A percentile compares a stretch with the other conserved stretches of the same genome.
These are phyloP conservation scores for Phytophthora pinifolia DNA, from an alignment of 352 stramenopile species.

Conservation along the genomic window DNA sequence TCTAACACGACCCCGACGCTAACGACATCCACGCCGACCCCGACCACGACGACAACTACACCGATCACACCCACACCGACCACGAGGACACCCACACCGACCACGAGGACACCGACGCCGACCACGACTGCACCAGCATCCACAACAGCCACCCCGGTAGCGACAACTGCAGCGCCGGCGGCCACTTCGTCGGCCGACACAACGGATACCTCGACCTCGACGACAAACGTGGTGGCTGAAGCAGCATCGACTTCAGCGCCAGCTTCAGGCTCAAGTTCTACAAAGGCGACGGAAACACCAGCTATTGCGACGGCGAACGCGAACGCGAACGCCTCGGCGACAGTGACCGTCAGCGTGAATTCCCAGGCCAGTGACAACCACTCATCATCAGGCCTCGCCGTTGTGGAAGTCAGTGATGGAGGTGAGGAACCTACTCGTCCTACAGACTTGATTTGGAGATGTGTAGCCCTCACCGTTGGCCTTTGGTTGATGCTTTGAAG, in stretches of 20 bases:
- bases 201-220: slow-evolving; percentile 3
- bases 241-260: slow-evolving; percentile 12
- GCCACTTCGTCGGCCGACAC: slow-evolving; percentile 9
- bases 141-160: slow-evolving; percentile 5
- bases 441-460: background rate
- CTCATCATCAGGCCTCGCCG: slow-evolving; percentile 9
- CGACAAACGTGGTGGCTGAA: slow-evolving; percentile 9
- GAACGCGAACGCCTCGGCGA: slow-evolving; percentile 26
- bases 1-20: slow-evolving; percentile 9
- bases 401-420: slow-evolving; percentile 9
- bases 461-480: slow-evolving; percentile 2
- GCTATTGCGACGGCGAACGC: slow-evolving; percentile 14
- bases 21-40: slow-evolving; percentile 13
- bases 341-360: slow-evolving; percentile 19
- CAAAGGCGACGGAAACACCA: slow-evolving; percentile 8
- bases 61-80: slow-evolving; percentile 12
- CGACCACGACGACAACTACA: slow-evolving; percentile 13
- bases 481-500: background rate
- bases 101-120: slow-evolving; percentile 7
- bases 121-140: background rate
- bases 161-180: slow-evolving; percentile 12
- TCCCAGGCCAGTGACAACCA: slow-evolving; percentile 16
- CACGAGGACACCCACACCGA: slow-evolving; percentile 9
- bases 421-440: slow-evolving; percentile 9
- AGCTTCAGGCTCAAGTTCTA: slow-evolving; percentile 14